Base-by-base conservation (phyloP, 2,329 filamentous ascomycete genomes). In the Exophiala sp. region DNA sequence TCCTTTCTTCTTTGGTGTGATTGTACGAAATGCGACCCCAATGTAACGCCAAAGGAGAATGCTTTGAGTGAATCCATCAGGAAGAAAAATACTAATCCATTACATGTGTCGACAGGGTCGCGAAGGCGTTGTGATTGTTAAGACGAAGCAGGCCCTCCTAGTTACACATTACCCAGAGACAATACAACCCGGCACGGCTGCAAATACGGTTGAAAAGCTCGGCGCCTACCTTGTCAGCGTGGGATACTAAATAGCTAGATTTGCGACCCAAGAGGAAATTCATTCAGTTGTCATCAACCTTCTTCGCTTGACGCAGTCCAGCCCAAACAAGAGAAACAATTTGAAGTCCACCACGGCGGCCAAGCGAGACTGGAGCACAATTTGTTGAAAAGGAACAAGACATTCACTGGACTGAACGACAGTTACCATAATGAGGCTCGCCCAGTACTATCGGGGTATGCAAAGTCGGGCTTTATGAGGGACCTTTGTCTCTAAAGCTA, bases 91-190 rank as follows among this genome's bases (percentile, higher is more conserved):
- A 14, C 43, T 40, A 22, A 43, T 19, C 13, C 21, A 38, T n/a
- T 27, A n/a, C n/a, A 24, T 42, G n/a, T 46, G 56, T 27, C 34
- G 59, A 58, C 56, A 87, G 83, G 88, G 86, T 62, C 87, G 84
- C 67, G 80, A 84, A 66, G 93, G 93, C 59, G 72, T 95, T 64
- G 77, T 85, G 66, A 80, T 93, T 63, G 83, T 83, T 71, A 95
- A 94, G 78, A 94, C 91, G 64, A 83, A 78, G 65, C 85, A 94
- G 73, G 88, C 89, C 61, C 83, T 97, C 68, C 80, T 98, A 66
- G 73, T 98, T 67, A 86, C 82, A 61, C 88, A 95, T 76, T 88
- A 97, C 77, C 77, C 76, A 60, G 88, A 95, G 68, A 68, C 69
- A 56, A 73, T 83, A 61, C 77, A 86, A 68, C 86, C 86, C 45